phyloP scores from a whole-genome alignment of 2,329 filamentous ascomycete genomes.

The Exophiala viscosa region DNA sequence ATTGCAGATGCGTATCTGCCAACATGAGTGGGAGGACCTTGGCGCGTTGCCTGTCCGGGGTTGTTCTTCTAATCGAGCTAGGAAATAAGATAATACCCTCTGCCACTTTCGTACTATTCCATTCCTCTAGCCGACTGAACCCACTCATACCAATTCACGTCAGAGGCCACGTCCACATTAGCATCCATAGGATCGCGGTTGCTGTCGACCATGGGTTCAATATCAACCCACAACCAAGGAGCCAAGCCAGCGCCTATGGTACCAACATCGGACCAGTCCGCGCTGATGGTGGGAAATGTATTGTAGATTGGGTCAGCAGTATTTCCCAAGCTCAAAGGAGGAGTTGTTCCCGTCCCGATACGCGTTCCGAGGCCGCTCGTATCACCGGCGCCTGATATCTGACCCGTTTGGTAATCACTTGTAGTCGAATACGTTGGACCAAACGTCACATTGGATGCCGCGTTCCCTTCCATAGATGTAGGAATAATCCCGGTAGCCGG shows the following conservation, averaged over 20 bases:
- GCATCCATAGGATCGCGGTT: constrained; percentile 22
- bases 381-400: neutral
- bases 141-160: constrained; percentile 41
- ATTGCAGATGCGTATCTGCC: no score
- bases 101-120: neutral
- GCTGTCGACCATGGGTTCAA: constrained; percentile 23
- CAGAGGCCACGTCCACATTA: constrained; percentile 32
- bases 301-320: constrained; percentile 8
- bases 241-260: constrained; percentile 16
- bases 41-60: no score
- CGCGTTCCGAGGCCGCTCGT: neutral
- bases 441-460: neutral
- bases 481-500: neutral
- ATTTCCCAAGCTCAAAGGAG: neutral
- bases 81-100: no score
- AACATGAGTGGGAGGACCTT: no score
- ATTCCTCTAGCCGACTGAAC: constrained; percentile 35
- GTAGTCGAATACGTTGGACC: neutral
- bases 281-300: constrained; percentile 3
- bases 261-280: constrained; percentile 11
- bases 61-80: no score
- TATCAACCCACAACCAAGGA: constrained; percentile 31
- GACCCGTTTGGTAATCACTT: neutral
- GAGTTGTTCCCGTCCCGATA: neutral
- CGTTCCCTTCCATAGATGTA: neutral